Base-by-base conservation (phyloP, 2,329 filamentous ascomycete genomes). In the Fusarium albidum region DNA sequence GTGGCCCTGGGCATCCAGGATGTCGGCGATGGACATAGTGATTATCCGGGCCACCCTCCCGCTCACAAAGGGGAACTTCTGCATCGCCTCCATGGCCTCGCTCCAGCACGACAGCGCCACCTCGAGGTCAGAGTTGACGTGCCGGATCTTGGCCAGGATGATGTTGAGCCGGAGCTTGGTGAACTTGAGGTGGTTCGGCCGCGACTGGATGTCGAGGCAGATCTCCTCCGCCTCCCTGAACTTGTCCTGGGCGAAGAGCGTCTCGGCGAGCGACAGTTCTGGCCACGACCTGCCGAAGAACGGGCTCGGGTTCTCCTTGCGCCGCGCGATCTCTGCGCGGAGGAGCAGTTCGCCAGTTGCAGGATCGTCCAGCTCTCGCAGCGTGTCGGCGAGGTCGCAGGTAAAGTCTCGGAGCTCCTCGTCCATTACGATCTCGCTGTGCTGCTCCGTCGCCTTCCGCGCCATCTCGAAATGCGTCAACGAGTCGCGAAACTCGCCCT, bases 311-410 rank as follows among this genome's bases (percentile, higher is more conserved):
- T 43, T 57, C 34, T 52, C 40, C 5, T 44, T 38, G 31, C 49
- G 58, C 44, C 47, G 49, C 31, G 31, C 34, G 13, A 63, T 60
- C 28, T 64, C 61, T 17, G 37, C 28, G 6, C 56, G 55, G 33
- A 64, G 58, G 27, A 52, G 52, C 4, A 25, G 33, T 37, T 65
- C 58, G 13, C 55, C 56, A n/a, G 17, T 25, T 29, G 21, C 28
- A 26, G 61, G 50, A 7, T 63, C 34, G 37, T 61, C 43, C 17
- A 64, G 61, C 14, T 64, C 61, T 31, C 61, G 48, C 8, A 64
- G 21, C 21, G 61, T 47, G 41, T 64, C 61, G 4, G 61, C 61
- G n/a, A 60, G 57, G 13, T 65, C 59, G 37, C 61, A 63, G 17
- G 44, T 58, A 18, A 65, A 46, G 38, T 65, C 61, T 6, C 61